These are phyloP conservation scores for Anaeromyces robustus DNA, from an alignment of 192 early-diverging fungal species.

Conservation along the genomic window DNA sequence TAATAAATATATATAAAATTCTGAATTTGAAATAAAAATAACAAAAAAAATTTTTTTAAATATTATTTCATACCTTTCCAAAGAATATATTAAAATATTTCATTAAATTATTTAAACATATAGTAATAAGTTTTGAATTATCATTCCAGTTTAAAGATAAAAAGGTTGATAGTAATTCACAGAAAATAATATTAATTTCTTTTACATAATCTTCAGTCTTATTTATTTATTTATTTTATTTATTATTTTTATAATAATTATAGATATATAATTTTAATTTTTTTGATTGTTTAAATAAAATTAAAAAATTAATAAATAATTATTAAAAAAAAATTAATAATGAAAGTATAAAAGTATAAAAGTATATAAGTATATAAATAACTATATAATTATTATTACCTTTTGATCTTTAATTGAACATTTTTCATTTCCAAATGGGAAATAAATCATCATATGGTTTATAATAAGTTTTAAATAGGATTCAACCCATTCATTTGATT, in stretches of 20 bases:
- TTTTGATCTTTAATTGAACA: neutral
- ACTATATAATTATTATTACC: neutral
- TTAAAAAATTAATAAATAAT: no score
- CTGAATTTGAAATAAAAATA: no score
- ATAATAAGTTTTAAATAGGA: neutral
- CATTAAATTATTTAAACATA: neutral
- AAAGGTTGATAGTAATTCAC: neutral
- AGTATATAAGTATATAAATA: no score
- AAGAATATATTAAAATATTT: neutral
- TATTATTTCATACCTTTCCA: neutral
- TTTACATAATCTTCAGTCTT: neutral
- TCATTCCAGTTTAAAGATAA: neutral
- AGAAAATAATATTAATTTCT: neutral
- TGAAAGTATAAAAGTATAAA: no score
- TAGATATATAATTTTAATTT: no score
- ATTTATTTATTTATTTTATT: neutral
- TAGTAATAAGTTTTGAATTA: neutral
- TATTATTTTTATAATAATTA: no score
- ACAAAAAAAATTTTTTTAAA: no score
- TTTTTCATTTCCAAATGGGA: neutral
- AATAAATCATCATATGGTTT: neutral
- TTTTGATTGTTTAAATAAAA: no score
- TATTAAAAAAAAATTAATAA: no score
- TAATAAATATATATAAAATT: no score
- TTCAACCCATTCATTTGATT: neutral